These are phyloP conservation scores for Forsythia suspensa DNA, from an alignment of 257 asterid species.

Conservation along the genomic window DNA sequence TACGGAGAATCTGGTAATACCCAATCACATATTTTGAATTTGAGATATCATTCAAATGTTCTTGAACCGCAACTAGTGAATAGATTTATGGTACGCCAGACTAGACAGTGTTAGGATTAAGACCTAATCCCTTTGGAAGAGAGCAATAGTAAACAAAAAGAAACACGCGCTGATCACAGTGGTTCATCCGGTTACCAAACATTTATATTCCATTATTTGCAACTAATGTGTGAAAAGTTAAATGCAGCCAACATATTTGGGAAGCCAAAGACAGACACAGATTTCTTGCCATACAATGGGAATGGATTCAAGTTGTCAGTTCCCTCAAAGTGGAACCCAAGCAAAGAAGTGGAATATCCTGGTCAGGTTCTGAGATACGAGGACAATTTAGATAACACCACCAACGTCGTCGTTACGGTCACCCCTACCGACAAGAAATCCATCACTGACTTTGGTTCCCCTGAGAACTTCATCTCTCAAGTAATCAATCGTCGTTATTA, in stretches of 20 bases:
- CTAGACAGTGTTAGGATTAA: too few relatives aligned
- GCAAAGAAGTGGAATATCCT: slow-evolving; percentile 67
- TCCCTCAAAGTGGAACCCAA: slow-evolving; percentile 83
- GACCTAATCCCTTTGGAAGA: too few relatives aligned
- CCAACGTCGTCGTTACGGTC: slow-evolving; percentile 32
- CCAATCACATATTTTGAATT: background rate
- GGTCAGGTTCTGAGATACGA: slow-evolving; percentile 67
- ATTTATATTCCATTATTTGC: background rate
- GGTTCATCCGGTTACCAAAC: too few relatives aligned
- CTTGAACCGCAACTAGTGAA: background rate
- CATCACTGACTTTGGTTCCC: slow-evolving; percentile 51
- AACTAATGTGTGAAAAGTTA: background rate
- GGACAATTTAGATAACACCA: slow-evolving; percentile 52
- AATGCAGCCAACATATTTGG: slow-evolving; percentile 79
- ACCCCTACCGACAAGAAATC: slow-evolving; percentile 50
- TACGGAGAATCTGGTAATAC: slow-evolving; percentile 80
- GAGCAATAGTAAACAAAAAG: too few relatives aligned
- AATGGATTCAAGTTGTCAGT: slow-evolving; percentile 56
- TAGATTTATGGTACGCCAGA: too few relatives aligned
- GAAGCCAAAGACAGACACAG: slow-evolving; percentile 70
- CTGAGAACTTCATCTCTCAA: slow-evolving; percentile 44
- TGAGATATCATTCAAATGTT: background rate
- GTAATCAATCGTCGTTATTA: slow-evolving; percentile 15
- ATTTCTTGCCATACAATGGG: slow-evolving; percentile 49
- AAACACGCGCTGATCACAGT: too few relatives aligned